Evolutionary conservation across 1,284 basidiomycete species (phyloP), one percentile per base, ranked within the genome.

Genomic region (Pulchroboletus neoregius): DNA sequence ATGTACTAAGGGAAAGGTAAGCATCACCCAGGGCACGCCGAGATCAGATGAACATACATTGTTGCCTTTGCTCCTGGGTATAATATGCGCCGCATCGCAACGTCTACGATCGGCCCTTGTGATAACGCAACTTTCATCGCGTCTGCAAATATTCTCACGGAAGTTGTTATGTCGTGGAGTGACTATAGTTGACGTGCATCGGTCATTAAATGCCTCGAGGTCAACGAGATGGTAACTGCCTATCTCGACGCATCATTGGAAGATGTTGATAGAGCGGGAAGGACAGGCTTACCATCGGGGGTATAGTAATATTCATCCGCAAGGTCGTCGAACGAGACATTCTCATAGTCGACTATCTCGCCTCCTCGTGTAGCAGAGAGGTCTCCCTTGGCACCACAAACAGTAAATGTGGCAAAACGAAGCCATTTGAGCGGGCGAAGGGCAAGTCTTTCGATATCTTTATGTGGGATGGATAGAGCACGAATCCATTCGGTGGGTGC

Each of bases 1-100:
- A 46, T 26, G 3, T 43, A 46, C 45, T 46, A 41, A 43, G 16
- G 11, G 35, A 43, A 27, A 23, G 32, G 12, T 46, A 24, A 43
- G 20, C 15, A 24, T 43, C 10, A 3, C 6, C 15, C 22, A 31
- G 27, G 11, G 27, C 15, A 7, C 12, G 6, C 15, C 20, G 15
- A 31, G 23, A n/a, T 13, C 27, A 24, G 28, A 18, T 31, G 7
- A 24, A 44, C 43, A 18, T 24, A 40, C 43, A 0, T 8, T 4
- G 22, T 6, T 24, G 8, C 36, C 43, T 31, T 41, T 40, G 11
- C 27, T 44, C 3, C 2, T 3, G 9, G 36, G 38, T 32, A 45
- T 33, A 10, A 45, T 45, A 33, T 45, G 30, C 5, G 23, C 15
- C 8, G 27, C 43, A 24, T 44, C 20, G 8, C 43, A 44, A 5